Evolutionary conservation across 208 protist genomes (phyloP), one percentile per base, ranked within the genome.

Genomic region (Trypanosomatidae sp.): DNA sequence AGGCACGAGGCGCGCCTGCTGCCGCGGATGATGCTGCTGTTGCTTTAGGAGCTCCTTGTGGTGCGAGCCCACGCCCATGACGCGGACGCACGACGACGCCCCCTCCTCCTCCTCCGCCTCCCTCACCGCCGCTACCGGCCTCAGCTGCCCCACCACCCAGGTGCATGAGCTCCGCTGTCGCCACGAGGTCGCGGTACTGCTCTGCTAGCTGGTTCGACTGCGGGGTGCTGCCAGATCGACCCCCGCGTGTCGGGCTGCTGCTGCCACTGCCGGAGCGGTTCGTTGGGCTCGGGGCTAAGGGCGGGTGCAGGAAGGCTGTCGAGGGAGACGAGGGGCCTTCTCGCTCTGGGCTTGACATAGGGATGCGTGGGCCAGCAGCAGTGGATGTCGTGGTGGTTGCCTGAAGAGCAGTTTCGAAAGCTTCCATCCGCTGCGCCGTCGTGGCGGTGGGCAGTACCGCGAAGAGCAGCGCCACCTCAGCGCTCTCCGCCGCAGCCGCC

Each of bases 391-490:
- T n/a, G 9, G 68, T 80, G 10, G 56, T 80, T 7, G 46, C 49
- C 15, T 73, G 76, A 47, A 92, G 76, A 0, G 90, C 67, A 17
- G 67, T n/a, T 70, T 93, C 84, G 68, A 92, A 90, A 30, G 78
- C 74, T 17, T 72, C 39, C 49, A 90, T 87, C 80, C 90, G 91
- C 56, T 91, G 85, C 36, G 33, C 22, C 15, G 91, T 95, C 19
- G 71, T 65, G 1, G 88, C 56, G 25, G 81, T 83, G 15, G 91
- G 86, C 19, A 95, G 79, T 13, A 85, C 76, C 12, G 91, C 91
- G 59, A 87, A 93, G 15, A 91, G 65, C 4, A 95, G 76, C 3
- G 88, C 88, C 13, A 87, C 69, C 46, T 87, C 72, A 4, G 76
- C 79, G 28, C 77, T 65, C 41, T 87, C 76, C n/a, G 71, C 49